Percentiles rank a stretch among this genome's conserved stretches.
phyloP scores from a whole-genome alignment of 495 filamentous ascomycete species.

The Cairneyella variabilis region DNA sequence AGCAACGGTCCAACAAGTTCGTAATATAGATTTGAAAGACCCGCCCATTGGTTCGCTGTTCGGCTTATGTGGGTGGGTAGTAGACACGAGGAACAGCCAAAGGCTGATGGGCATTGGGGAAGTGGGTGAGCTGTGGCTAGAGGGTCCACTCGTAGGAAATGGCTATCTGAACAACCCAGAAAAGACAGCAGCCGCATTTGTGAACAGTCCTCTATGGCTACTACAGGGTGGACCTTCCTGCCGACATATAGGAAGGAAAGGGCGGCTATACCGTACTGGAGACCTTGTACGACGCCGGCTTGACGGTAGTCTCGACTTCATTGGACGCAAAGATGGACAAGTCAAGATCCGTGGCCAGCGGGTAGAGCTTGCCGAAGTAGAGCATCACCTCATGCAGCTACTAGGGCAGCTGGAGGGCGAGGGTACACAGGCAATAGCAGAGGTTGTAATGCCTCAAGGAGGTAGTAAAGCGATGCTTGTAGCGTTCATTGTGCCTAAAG shows the following conservation, averaged over 20 bases:
- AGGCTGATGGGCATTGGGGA: constrained; percentile 12
- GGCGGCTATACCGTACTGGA: background rate
- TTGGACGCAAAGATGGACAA: background rate
- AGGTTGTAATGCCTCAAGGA: background rate
- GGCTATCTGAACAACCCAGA: constrained; percentile 39
- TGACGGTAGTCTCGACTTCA: background rate
- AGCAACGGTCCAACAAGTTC: background rate
- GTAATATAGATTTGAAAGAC: too few relatives aligned
- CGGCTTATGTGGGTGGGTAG: constrained; percentile 6
- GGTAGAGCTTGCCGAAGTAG: background rate
- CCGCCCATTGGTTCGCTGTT: constrained; percentile 44
- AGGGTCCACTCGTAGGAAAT: constrained; percentile 35
- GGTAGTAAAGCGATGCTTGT: background rate
- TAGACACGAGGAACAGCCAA: constrained; percentile 5
- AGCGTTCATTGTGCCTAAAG: background rate
- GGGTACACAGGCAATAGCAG: background rate
- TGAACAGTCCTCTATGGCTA: constrained; percentile 6
- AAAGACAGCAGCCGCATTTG: constrained; percentile 24
- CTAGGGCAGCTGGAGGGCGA: background rate
- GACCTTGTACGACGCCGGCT: background rate
- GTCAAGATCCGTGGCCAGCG: background rate
- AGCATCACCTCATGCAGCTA: background rate
- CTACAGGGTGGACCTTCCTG: background rate
- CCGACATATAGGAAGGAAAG: background rate
- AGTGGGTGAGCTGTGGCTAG: constrained; percentile 13